Base-by-base conservation (phyloP, 306 rosid species). In the Cicer pinnatifidum region DNA sequence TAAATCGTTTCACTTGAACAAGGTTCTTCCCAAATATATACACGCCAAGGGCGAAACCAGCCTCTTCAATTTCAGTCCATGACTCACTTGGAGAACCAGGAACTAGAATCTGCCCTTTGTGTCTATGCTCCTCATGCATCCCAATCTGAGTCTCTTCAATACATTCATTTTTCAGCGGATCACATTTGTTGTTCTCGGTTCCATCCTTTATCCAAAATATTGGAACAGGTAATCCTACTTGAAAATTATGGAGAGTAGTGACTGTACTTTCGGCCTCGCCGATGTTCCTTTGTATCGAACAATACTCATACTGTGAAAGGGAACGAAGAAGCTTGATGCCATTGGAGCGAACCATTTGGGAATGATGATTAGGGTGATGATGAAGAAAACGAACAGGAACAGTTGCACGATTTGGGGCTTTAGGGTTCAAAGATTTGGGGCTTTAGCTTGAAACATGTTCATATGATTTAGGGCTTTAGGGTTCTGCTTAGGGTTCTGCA, bases 21-120 rank as follows among this genome's bases (percentile, higher is more conserved):
- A 94, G 90, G 84, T 89, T 86, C 87, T 91, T 94, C 68, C 95
- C 96, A 69, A 89, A 91, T 78, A 94, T 84, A 80, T 89, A 91
- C 77, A 94, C 78, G 48, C 95, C 91, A 48, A 94, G 97, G 80
- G 88, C 81, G 71, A 94, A 86, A 82, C 92, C 60, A 38, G 83
- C 85, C 82, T 84, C 88, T 83, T 94, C 97, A 44, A 69, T 77
- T 71, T 83, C 89, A 86, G 72, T 86, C 97, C 91, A 91, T 58
- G 69, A 37, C 50, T 72, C 86, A 71, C 79, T 77, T 17, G 67
- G 82, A 72, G 86, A 79, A 59, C 88, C 95, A 5, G 97, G 97
- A 80, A 91, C 94, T 11, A 82, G 82, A 66, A 47, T 17, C 39
- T 64, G 73, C 44, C 84, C 84, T 75, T 72, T 80, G 37, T 77